Conservation (phyloP, 1,139 yeast genomes). For the Maudiozyma humilis region DNA sequence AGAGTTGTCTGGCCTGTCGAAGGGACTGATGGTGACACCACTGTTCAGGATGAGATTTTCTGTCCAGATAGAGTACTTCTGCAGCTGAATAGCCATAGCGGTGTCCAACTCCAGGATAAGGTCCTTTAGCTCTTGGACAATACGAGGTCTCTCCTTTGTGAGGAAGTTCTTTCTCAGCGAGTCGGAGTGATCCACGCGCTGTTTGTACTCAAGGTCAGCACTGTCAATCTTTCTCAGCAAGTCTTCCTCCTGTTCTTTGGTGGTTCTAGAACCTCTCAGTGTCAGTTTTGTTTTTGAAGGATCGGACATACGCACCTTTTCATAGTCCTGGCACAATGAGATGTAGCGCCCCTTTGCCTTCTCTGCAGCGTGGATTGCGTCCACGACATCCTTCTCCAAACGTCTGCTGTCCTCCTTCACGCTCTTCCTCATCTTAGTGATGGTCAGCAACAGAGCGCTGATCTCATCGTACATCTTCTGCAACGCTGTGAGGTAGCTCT, state of each 20-base stretch:
- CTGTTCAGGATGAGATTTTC: slow-evolving; percentile 78
- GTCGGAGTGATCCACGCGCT: slow-evolving; percentile 65
- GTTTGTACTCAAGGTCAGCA: slow-evolving; percentile 81
- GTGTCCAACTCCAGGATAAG: slow-evolving; percentile 79
- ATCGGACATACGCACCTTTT: slow-evolving; percentile 69
- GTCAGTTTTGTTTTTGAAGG: slow-evolving; percentile 77
- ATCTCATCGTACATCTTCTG: slow-evolving; percentile 83
- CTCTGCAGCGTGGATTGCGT: slow-evolving; percentile 75
- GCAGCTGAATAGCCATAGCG: slow-evolving; percentile 80
- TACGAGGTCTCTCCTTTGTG: slow-evolving; percentile 67
- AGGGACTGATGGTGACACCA: slow-evolving; percentile 75
- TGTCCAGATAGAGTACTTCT: slow-evolving; percentile 78
- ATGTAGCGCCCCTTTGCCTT: slow-evolving; percentile 80
- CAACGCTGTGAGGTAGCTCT: slow-evolving; percentile 69
- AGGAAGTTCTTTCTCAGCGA: slow-evolving; percentile 67
- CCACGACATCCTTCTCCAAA: slow-evolving; percentile 75
- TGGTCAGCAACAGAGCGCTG: slow-evolving; percentile 58
- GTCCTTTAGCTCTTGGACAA: slow-evolving; percentile 64
- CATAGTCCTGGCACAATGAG: slow-evolving; percentile 78
- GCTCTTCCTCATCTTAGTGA: slow-evolving; percentile 62
- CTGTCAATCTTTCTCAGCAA: slow-evolving; percentile 67
- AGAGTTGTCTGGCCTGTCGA: slow-evolving; percentile 43
- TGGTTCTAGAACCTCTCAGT: slow-evolving; percentile 64
- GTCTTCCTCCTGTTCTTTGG: slow-evolving; percentile 90
- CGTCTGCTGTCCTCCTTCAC: slow-evolving; percentile 75